phyloP scores from a whole-genome alignment of 768 basidiomycete genomes.

The Suillus tomentosus region DNA sequence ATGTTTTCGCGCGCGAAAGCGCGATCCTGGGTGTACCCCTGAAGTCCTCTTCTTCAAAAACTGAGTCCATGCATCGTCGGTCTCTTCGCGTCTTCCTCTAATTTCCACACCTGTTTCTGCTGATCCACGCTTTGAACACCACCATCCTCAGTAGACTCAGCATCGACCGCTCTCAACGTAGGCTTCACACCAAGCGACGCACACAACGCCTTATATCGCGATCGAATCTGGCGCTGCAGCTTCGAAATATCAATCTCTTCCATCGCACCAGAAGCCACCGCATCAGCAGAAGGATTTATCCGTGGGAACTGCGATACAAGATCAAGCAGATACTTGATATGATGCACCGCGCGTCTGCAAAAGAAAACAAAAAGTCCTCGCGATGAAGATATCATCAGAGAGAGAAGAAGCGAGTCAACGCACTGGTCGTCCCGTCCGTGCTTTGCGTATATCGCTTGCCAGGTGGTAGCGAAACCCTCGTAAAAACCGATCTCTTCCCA shows the following conservation, averaged over 20 bases:
- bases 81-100: conserved; percentile 10
- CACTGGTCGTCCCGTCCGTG: conserved; percentile 51
- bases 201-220: conserved; percentile 86
- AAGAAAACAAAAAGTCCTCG: no score
- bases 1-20: background rate
- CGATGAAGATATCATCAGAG: no score
- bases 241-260: conserved; percentile 69
- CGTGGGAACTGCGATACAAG: conserved; percentile 77
- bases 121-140: conserved; percentile 9
- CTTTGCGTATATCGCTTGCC: conserved; percentile 53
- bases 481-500: conserved; percentile 98
- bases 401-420: conserved; percentile 21
- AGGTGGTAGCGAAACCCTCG: conserved; percentile 79
- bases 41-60: conserved; percentile 14
- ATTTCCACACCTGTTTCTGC: conserved; percentile 8
- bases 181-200: conserved; percentile 74
- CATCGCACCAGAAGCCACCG: conserved; percentile 34
- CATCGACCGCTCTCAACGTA: conserved; percentile 32
- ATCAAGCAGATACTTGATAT: conserved; percentile 69
- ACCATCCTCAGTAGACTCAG: conserved; percentile 2
- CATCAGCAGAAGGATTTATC: conserved; percentile 59
- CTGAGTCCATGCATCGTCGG: conserved; percentile 15
- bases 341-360: conserved; percentile 56
- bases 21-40: background rate
- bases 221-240: conserved; percentile 82